These are phyloP conservation scores for Letharia lupina DNA, from an alignment of 495 filamentous ascomycete genomes.

Conservation along the genomic window DNA sequence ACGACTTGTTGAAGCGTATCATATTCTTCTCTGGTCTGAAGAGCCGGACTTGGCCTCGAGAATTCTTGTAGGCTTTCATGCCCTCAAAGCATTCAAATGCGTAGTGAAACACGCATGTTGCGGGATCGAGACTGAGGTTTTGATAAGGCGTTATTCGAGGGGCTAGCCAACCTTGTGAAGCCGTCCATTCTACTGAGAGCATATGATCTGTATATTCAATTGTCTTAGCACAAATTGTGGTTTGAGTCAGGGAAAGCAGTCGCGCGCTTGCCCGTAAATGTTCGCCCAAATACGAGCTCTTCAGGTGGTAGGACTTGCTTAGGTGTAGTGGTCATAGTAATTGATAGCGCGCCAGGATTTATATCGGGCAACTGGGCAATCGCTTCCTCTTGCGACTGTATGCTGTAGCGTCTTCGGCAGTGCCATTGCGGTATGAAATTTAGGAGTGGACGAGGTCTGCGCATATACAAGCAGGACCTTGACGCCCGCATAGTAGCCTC, in stretches of 20 bases:
- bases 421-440: slow-evolving; percentile 24
- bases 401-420: slow-evolving; percentile 50
- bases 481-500: neutral
- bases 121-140: slow-evolving; percentile 90
- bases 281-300: slow-evolving; percentile 76
- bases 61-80: slow-evolving; percentile 95
- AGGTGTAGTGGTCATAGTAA: slow-evolving; percentile 67
- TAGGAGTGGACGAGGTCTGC: slow-evolving; percentile 1
- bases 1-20: slow-evolving; percentile 82
- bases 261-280: slow-evolving; percentile 63
- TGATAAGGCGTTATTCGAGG: slow-evolving; percentile 87
- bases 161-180: slow-evolving; percentile 66
- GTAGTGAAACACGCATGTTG: slow-evolving; percentile 97
- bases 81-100: slow-evolving; percentile 96
- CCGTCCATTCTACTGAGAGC: slow-evolving; percentile 91
- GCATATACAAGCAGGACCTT: neutral
- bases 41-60: slow-evolving; percentile 60
- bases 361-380: slow-evolving; percentile 51
- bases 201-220: slow-evolving; percentile 66
- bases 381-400: slow-evolving; percentile 45
- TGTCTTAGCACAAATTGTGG: slow-evolving; percentile 5
- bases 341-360: slow-evolving; percentile 63
- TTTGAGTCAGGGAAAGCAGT: neutral
- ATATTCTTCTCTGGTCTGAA: slow-evolving; percentile 98
- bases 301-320: slow-evolving; percentile 63